Evolutionary conservation across 164 flowering plant species (phyloP), one percentile per base, ranked within the genome.

Genomic region (Nelumbo lutea): DNA sequence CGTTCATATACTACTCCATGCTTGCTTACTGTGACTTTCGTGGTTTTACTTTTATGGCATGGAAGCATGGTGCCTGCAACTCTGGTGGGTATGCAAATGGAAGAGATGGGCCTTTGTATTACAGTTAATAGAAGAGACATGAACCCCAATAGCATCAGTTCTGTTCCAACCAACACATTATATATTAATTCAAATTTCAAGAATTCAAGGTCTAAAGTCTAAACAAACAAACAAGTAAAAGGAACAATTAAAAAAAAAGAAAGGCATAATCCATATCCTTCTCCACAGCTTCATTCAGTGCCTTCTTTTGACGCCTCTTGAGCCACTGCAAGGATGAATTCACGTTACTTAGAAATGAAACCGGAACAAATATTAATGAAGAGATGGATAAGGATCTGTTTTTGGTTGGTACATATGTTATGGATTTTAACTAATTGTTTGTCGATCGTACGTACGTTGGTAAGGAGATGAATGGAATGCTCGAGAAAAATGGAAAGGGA

Each of bases 121-220:
- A 73, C 77, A 10, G 86, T 72, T 27, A 87, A 47, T 39, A 79
- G 13, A 3, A 87, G 82, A 0, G 90, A 87, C 66, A 87, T 78
- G 62, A 86, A 86, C n/a, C 90, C 90, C 65, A 86, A 53, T 0
- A 79, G 80, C 75, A 87, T 87, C 68, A 87, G 64, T 65, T 81
- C 91, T 87, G 82, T 76, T 62, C 4, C 47, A 60, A 51, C 2
- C 55, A 46, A 46, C 48, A 1, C 27, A 27, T 27, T 27, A 27
- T 27, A 27, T 27, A 27, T 27, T 27, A 27, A 27, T 27, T 27
- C 27, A 27, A 27, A 27, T 27, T 27, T 27, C 27, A 27, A 27
- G 27, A 27, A 27, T 27, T 27, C 27, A 27, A 27, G 27, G 27
- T 27, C 27, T 27, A 46, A 7, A 51, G 11, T 8, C 6, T 10